A percentile compares a stretch with the other conserved stretches of the same genome.
Evolutionary conservation across 164 flowering plant genomes (phyloP).

Genomic region (Magnolia changhungtana): DNA sequence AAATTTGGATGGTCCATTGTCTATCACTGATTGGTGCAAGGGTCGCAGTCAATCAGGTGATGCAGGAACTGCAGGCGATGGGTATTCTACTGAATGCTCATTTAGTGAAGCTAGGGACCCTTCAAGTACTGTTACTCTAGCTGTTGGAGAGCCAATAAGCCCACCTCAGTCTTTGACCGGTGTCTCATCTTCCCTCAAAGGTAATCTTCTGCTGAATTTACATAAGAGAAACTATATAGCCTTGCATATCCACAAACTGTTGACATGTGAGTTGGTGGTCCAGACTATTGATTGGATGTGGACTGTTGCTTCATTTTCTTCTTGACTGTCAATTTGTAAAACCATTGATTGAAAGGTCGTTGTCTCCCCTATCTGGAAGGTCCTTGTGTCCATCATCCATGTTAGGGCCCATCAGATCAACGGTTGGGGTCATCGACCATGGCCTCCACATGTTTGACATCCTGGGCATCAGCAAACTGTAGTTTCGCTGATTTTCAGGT

Average conservation of each 20-base stretch:
- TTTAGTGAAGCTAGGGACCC: slow-evolving; percentile 70
- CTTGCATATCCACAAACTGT: not conserved
- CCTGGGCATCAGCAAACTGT: not conserved
- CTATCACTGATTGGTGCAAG: slow-evolving; percentile 86
- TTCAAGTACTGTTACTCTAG: slow-evolving; percentile 38
- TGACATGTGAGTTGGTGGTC: not conserved
- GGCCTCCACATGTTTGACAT: not conserved
- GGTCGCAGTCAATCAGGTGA: slow-evolving; percentile 72
- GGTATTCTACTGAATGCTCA: slow-evolving; percentile 64
- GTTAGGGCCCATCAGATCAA: not conserved
- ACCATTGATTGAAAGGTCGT: not conserved
- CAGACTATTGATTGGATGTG: not conserved
- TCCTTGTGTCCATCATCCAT: not conserved
- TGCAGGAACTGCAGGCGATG: slow-evolving; percentile 48
- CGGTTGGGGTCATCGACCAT: not conserved
- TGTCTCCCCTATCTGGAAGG: not conserved
- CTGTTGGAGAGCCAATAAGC: slow-evolving; percentile 67
- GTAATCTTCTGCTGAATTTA: slow-evolving; percentile 26
- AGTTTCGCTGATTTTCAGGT: not conserved
- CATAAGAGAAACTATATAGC: not conserved
- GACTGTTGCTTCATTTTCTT: not conserved
- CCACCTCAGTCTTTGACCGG: slow-evolving; percentile 59
- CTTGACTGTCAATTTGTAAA: not conserved
- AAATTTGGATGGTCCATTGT: slow-evolving; percentile 83
- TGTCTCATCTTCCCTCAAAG: slow-evolving; percentile 57